Base-by-base conservation (phyloP, 1,284 basidiomycete genomes). In the Fomitopsis palustris region DNA sequence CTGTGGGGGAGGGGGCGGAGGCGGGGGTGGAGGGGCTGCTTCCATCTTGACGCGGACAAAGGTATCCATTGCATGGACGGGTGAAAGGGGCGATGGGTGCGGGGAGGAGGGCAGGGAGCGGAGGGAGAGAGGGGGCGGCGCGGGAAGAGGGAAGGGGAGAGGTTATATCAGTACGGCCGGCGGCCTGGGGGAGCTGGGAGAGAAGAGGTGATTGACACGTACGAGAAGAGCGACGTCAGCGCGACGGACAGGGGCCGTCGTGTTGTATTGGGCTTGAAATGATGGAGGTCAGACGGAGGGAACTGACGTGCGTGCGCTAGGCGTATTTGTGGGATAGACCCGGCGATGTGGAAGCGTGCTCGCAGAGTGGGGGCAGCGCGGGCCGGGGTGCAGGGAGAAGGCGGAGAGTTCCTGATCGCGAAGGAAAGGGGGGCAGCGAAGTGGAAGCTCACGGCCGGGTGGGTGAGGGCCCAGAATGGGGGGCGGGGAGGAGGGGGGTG, bases 1-100 rank as follows among this genome's bases (percentile, higher is more conserved):
- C 41, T 71, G 70, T 35, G 60, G 64, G 45, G 55, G 65, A 16
- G 63, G 65, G 21, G 63, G 66, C 21, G 61, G 75, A 68, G 72
- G 64, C 67, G 63, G 71, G 65, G 65, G 64, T 23, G 63, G 62
- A 41, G 66, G 55, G 4, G 60, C 45, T 54, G 56, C 45, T 53
- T 65, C 64, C 65, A 64, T 66, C 57, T 61, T 62, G 59, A 59
- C 58, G 58, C 61, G 59, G 45, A 57, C 53, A 8, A 62, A 23
- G 60, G 62, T 57, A 41, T 67, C 61, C 64, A 65, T 67, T 54
- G 54, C 35, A 61, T 60, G 25, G 45, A 17, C 45, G 45, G 25
- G 2, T 8, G 8, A 14, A 35, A 14, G 35, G 10, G 31, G 31
- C 10, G 10, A 33, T 33, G 31, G 31, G 31, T 5, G 31, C 31